Conservation (phyloP, 1,284 basidiomycete genomes). For the Mycosarcoma mackinlayi region DNA sequence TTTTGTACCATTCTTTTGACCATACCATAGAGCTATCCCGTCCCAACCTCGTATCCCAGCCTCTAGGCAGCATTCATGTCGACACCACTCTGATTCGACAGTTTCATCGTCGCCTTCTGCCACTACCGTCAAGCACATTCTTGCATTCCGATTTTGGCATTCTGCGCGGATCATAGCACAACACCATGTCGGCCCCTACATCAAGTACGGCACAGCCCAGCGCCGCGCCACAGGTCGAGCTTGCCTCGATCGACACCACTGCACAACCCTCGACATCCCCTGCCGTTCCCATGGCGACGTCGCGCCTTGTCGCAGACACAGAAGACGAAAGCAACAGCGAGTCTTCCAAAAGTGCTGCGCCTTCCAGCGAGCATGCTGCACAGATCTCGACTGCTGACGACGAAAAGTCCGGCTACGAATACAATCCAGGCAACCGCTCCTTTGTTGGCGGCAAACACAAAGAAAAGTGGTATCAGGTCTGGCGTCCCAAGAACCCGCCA, state of each 20-base stretch:
- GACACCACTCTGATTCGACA: background rate
- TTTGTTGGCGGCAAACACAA: slow-evolving; percentile 52
- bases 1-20: background rate
- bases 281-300: background rate
- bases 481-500: slow-evolving; percentile 62
- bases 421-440: slow-evolving; percentile 59
- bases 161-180: no score
- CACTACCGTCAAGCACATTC: background rate
- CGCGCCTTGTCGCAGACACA: slow-evolving; percentile 12
- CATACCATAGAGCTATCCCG: background rate
- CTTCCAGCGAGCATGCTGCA: slow-evolving; percentile 25
- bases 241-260: background rate
- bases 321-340: slow-evolving; percentile 39
- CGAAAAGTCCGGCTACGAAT: slow-evolving; percentile 43
- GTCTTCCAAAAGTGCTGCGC: slow-evolving; percentile 29
- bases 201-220: slow-evolving; percentile 4
- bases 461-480: slow-evolving; percentile 65
- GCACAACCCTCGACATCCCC: slow-evolving; percentile 4
- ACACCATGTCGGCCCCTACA: slow-evolving; percentile 5
- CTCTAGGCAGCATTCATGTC: background rate
- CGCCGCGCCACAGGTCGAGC: background rate
- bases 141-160: background rate
- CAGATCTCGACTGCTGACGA: slow-evolving; percentile 12
- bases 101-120: background rate
- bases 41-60: background rate